Evolutionary conservation across 345 rosid genomes (phyloP).

Genomic region (Abelmoschus esculentus): DNA sequence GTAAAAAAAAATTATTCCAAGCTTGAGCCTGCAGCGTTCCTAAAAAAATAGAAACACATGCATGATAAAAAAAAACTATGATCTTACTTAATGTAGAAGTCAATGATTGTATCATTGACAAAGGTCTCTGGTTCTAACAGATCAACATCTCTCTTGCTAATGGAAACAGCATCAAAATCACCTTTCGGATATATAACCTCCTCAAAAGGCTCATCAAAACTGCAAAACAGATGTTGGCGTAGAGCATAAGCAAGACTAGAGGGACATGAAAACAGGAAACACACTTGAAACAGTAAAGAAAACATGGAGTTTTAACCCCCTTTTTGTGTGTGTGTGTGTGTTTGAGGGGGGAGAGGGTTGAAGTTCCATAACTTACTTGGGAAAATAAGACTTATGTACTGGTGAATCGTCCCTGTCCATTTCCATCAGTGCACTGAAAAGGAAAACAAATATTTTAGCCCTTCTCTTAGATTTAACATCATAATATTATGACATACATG

Average conservation of each 20-base stretch:
- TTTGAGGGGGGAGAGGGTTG: not conserved
- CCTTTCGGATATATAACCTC: constrained; percentile 91
- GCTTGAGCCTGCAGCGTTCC: not conserved
- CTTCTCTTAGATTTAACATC: not conserved
- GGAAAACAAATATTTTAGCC: not conserved
- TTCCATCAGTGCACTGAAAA: constrained; percentile 34
- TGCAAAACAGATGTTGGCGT: constrained; percentile 31
- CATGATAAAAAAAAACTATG: not conserved
- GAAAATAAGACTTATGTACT: constrained; percentile 51
- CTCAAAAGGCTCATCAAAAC: constrained; percentile 78
- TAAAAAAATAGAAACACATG: not conserved
- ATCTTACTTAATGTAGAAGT: constrained; percentile 89
- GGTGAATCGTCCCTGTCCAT: constrained; percentile 35
- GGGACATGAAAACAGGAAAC: not conserved
- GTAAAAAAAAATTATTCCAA: constrained; percentile 15
- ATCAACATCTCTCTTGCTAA: constrained; percentile 88
- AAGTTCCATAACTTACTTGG: constrained; percentile 43
- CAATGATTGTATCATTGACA: constrained; percentile 96
- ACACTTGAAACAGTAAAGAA: not conserved
- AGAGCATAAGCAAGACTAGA: not conserved
- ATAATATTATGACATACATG: not conserved
- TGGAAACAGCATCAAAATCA: constrained; percentile 88
- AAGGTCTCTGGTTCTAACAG: constrained; percentile 89
- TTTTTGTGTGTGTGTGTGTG: too few relatives aligned
- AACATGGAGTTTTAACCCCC: not conserved